Evolutionary conservation across 768 basidiomycete species (phyloP), one percentile per base, ranked within the genome.

Genomic region (Gelatoporia subvermispora): DNA sequence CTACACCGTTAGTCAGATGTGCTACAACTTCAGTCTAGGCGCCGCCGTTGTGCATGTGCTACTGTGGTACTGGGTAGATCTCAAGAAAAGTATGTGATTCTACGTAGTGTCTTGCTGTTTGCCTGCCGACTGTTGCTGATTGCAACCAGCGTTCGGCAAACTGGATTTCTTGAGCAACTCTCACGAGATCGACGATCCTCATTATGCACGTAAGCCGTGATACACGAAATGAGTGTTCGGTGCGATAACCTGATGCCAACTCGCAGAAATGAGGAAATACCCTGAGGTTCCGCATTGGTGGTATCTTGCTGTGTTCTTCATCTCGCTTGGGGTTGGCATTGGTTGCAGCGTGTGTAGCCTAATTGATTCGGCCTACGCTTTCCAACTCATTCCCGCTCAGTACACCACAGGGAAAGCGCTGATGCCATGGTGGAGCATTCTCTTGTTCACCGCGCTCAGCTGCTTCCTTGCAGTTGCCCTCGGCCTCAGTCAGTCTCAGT

Each of bases 261-360:
- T 8, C 49, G 3, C 50, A 75, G 73, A 68, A 47, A 79, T 79
- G 74, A 65, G 69, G 51, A 74, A 73, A 49, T 79, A 79, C 52
- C 61, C 63, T 13, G 78, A 79, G 55, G 78, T 78, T 1, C 78
- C 78, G 9, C 73, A 74, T 53, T 79, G 72, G 74, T 77, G 71
- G 58, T 81, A 80, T 52, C 61, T 62, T 2, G 31, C 57, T 9
- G 54, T 80, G 11, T 77, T 81, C 55, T 11, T 76, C 15, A 57
- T 66, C 4, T 76, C 76, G 1, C 55, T 81, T 21, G 72, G 53
- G 9, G 60, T 81, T 9, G 77, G 73, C 15, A 78, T 81, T 47
- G 77, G 77, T 22, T 63, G 68, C 56, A 61, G 62, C 50, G 60
- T 68, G 57, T 23, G 65, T 51, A n/a, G 3, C 31, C 23, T 41